Percentiles rank a stretch among this genome's conserved stretches.
Conservation (phyloP, 139 green algal genomes). For the Picochlorum sp. region DNA sequence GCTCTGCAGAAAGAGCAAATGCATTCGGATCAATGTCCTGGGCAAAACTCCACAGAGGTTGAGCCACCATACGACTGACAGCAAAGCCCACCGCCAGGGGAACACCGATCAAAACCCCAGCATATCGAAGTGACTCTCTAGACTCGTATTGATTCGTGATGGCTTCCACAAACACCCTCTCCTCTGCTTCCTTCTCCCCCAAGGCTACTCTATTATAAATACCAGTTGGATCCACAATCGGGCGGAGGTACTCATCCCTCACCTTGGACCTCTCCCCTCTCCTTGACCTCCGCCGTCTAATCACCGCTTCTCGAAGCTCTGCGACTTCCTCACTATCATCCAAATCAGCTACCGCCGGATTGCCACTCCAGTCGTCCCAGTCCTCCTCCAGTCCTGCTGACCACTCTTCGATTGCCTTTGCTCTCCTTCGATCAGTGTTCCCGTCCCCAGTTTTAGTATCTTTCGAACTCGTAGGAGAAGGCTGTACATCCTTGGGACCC, state of each 20-base stretch:
- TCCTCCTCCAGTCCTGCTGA: slow-evolving; percentile 12
- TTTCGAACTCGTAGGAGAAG: no score
- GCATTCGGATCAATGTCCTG: slow-evolving; percentile 45
- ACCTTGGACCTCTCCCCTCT: slow-evolving; percentile 20
- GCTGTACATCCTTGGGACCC: no score
- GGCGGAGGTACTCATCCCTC: slow-evolving; percentile 43
- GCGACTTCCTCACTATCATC: slow-evolving; percentile 25
- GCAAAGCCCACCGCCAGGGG: slow-evolving; percentile 59
- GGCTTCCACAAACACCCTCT: slow-evolving; percentile 51
- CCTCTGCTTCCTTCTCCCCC: slow-evolving; percentile 29
- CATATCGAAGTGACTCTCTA: slow-evolving; percentile 44
- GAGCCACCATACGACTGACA: slow-evolving; percentile 46
- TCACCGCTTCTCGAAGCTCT: slow-evolving; percentile 26
- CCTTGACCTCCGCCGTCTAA: slow-evolving; percentile 23
- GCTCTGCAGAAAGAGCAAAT: slow-evolving; percentile 60
- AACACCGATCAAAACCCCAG: slow-evolving; percentile 42
- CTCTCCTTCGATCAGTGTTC: not conserved
- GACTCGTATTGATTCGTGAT: slow-evolving; percentile 74
- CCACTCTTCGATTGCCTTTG: slow-evolving; percentile 7
- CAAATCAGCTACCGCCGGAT: slow-evolving; percentile 18
- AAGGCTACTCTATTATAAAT: slow-evolving; percentile 27
- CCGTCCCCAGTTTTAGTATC: no score
- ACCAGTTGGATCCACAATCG: slow-evolving; percentile 37
- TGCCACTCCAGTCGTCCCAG: slow-evolving; percentile 39
- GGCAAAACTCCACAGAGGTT: slow-evolving; percentile 56